Evolutionary conservation across 2,329 filamentous ascomycete genomes (phyloP).

Genomic region (Aspergillus caelatus): DNA sequence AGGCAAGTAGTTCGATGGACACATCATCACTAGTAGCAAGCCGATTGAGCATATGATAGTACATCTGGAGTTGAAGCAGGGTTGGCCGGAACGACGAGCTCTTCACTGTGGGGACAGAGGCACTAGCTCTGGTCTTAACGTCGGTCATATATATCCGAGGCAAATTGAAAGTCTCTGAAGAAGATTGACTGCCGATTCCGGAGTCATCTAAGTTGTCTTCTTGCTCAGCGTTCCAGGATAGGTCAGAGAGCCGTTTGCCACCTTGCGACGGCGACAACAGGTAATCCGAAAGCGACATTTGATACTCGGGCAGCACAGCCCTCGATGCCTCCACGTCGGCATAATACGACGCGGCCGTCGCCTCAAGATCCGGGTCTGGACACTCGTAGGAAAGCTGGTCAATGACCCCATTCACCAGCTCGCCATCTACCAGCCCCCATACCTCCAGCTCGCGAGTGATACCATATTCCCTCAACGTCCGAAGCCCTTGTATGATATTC

Average conservation of each 20-base stretch:
- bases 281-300: slow-evolving; percentile 50
- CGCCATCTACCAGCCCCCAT: slow-evolving; percentile 81
- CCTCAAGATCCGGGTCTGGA: slow-evolving; percentile 72
- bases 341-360: slow-evolving; percentile 53
- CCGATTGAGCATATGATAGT: slow-evolving; percentile 79
- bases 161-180: slow-evolving; percentile 27
- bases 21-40: slow-evolving; percentile 70
- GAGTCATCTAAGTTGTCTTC: slow-evolving; percentile 12
- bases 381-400: slow-evolving; percentile 80
- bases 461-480: slow-evolving; percentile 70
- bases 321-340: slow-evolving; percentile 39
- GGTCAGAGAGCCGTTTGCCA: slow-evolving; percentile 38
- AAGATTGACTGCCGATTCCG: slow-evolving; percentile 16
- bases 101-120: slow-evolving; percentile 61
- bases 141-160: slow-evolving; percentile 75
- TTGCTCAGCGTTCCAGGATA: slow-evolving; percentile 23
- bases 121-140: slow-evolving; percentile 75
- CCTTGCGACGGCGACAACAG: slow-evolving; percentile 42
- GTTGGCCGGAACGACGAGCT: slow-evolving; percentile 71
- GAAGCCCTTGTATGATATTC: slow-evolving; percentile 86
- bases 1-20: slow-evolving; percentile 68
- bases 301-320: slow-evolving; percentile 44
- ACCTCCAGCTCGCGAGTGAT: slow-evolving; percentile 77
- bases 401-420: slow-evolving; percentile 86
- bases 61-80: slow-evolving; percentile 85